A percentile compares a stretch with the other conserved stretches of the same genome.
Evolutionary conservation across 2,329 filamentous ascomycete genomes (phyloP).

Genomic region (Alternaria sp.): DNA sequence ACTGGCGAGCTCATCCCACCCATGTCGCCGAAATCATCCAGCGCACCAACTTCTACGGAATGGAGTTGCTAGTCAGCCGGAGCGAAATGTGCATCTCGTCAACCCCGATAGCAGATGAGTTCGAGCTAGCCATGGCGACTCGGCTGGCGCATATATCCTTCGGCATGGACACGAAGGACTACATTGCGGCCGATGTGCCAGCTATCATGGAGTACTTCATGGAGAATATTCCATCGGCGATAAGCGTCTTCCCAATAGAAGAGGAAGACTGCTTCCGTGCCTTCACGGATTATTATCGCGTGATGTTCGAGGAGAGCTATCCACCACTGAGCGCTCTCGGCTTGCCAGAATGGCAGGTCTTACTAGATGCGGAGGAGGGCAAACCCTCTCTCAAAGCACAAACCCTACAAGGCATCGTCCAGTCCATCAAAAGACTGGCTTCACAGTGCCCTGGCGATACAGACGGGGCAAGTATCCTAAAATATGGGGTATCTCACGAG

Average conservation of each 20-base stretch:
- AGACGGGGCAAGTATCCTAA: neutral
- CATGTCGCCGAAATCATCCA: constrained; percentile 7
- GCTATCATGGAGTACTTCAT: neutral
- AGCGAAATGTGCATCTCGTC: neutral
- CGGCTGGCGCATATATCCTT: neutral
- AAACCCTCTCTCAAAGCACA: neutral
- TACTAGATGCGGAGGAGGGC: neutral
- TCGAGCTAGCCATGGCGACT: neutral
- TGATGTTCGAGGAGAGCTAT: neutral
- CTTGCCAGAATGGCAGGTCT: neutral
- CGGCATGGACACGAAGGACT: neutral
- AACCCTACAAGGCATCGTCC: neutral
- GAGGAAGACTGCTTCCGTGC: neutral
- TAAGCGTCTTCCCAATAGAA: neutral
- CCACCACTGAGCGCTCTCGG: neutral
- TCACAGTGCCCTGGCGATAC: fast-evolving
- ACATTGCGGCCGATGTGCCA: neutral
- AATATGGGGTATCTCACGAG: fast-evolving
- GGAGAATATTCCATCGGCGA: neutral
- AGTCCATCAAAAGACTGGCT: neutral
- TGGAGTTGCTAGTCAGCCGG: neutral
- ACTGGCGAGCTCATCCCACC: constrained; percentile 3
- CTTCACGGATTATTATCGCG: neutral
- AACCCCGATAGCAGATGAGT: neutral
- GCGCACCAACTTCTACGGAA: constrained; percentile 7